Evolutionary conservation across 1,284 basidiomycete species (phyloP).

Genomic region (Coriolopsis trogii): DNA sequence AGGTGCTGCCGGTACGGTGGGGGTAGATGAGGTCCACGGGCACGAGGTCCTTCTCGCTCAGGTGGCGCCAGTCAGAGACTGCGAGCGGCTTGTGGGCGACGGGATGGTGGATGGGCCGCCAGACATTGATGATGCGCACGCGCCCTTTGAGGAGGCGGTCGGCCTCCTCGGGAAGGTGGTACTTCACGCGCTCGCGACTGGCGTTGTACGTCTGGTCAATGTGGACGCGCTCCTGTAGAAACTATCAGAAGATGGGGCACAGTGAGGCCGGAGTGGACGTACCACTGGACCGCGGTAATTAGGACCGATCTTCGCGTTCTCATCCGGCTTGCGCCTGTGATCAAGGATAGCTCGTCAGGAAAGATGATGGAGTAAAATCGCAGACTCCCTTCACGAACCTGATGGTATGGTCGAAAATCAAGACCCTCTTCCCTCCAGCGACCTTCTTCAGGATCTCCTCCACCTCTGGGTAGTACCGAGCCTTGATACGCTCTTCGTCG

Average conservation of each 20-base stretch:
- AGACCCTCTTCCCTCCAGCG: constrained; percentile 42
- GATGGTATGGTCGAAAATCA: constrained; percentile 39
- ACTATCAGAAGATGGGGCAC: not conserved
- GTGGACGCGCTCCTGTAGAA: constrained; percentile 42
- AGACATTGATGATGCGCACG: constrained; percentile 57
- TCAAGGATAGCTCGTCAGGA: constrained; percentile 23
- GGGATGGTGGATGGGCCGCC: constrained; percentile 50
- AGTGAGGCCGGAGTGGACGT: constrained; percentile 5
- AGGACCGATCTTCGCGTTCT: constrained; percentile 4
- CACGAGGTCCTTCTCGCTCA: constrained; percentile 40
- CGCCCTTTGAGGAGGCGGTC: constrained; percentile 48
- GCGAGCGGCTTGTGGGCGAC: constrained; percentile 51
- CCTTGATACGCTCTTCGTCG: constrained; percentile 42
- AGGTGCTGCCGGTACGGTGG: constrained; percentile 37
- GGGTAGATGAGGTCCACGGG: constrained; percentile 36
- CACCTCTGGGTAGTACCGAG: constrained; percentile 44
- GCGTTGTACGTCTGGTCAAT: constrained; percentile 60
- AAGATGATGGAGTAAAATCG: not conserved
- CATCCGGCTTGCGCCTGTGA: constrained; percentile 21
- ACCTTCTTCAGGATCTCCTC: constrained; percentile 46
- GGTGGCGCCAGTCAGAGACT: constrained; percentile 44
- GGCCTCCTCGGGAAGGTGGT: constrained; percentile 44
- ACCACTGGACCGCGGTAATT: constrained; percentile 37
- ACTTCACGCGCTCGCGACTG: constrained; percentile 50
- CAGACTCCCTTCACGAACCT: not conserved